Conservation (phyloP, 2,329 filamentous ascomycete species). For the Penicillium corylophilum region DNA sequence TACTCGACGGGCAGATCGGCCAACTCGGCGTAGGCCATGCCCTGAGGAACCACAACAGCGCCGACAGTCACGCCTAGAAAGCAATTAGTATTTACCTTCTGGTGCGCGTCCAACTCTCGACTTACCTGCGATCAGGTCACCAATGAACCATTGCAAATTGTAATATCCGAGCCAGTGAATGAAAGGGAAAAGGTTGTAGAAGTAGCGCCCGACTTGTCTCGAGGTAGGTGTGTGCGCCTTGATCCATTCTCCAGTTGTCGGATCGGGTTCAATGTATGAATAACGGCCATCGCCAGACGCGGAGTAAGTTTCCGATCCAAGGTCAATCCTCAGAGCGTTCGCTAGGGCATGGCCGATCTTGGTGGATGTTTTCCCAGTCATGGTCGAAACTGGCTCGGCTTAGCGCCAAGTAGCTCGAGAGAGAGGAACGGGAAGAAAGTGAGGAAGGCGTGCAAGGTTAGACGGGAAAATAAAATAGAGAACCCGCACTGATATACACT, state of each 20-base stretch:
- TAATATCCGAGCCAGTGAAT: conserved; percentile 78
- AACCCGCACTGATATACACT: not conserved
- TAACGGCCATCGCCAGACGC: not conserved
- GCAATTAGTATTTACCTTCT: not conserved
- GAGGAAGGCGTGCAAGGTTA: not conserved
- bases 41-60: conserved; percentile 86
- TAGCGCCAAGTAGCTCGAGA: not conserved
- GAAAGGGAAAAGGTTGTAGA: conserved; percentile 76
- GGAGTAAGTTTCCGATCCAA: not conserved
- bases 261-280: conserved; percentile 74
- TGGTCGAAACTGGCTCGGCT: not conserved
- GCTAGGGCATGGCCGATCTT: not conserved
- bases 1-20: conserved; percentile 78
- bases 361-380: not conserved
- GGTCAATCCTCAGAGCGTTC: not conserved
- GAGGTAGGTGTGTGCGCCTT: conserved; percentile 59
- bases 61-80: conserved; percentile 67
- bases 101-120: not conserved
- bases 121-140: conserved; percentile 72
- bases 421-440: not conserved
- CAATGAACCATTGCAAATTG: conserved; percentile 80
- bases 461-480: not conserved
- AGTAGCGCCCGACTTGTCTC: conserved; percentile 57
- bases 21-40: conserved; percentile 90
- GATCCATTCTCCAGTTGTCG: conserved; percentile 70